A percentile compares a stretch with the other conserved stretches of the same genome.
phyloP scores from a whole-genome alignment of 441 rosid genomes.

The Flueggea neowawraea region DNA sequence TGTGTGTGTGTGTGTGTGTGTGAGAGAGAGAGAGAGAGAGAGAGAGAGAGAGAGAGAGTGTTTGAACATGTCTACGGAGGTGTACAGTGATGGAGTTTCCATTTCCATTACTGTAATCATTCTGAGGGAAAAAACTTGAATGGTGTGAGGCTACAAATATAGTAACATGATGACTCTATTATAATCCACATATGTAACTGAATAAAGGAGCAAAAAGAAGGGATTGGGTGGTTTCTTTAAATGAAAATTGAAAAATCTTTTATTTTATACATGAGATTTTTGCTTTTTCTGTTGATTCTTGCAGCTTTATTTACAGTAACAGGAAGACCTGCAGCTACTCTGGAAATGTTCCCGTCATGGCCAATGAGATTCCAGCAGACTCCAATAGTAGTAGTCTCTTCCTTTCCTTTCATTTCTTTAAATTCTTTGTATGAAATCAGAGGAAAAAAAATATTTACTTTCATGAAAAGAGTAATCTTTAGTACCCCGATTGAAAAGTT shows the following conservation, averaged over 20 bases:
- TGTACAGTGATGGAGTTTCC: slow-evolving; percentile 24
- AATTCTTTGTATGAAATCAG: slow-evolving; percentile 27
- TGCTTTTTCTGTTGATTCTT: slow-evolving; percentile 34
- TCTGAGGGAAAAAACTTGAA: slow-evolving; percentile 48
- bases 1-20: too few relatives aligned
- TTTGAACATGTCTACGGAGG: slow-evolving; percentile 41
- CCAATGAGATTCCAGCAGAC: slow-evolving; percentile 97
- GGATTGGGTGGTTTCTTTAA: slow-evolving; percentile 24
- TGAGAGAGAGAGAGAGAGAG: too few relatives aligned
- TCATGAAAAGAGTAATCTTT: slow-evolving; percentile 2
- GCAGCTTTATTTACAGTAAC: slow-evolving; percentile 78
- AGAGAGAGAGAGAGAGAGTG: too few relatives aligned
- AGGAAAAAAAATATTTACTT: slow-evolving; percentile 13
- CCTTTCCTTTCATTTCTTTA: slow-evolving; percentile 45
- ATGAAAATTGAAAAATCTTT: not conserved
- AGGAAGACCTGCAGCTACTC: slow-evolving; percentile 93
- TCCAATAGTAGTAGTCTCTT: slow-evolving; percentile 64
- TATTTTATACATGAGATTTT: slow-evolving; percentile 7
- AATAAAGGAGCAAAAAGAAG: slow-evolving; percentile 12
- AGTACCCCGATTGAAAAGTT: not conserved
- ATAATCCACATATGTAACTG: slow-evolving; percentile 40
- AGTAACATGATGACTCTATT: slow-evolving; percentile 50
- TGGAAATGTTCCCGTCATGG: slow-evolving; percentile 99
- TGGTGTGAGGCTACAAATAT: slow-evolving; percentile 70
- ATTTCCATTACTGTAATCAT: slow-evolving; percentile 66